Evolutionary conservation across 768 basidiomycete species (phyloP).

Genomic region (Antrodiella citrinella): DNA sequence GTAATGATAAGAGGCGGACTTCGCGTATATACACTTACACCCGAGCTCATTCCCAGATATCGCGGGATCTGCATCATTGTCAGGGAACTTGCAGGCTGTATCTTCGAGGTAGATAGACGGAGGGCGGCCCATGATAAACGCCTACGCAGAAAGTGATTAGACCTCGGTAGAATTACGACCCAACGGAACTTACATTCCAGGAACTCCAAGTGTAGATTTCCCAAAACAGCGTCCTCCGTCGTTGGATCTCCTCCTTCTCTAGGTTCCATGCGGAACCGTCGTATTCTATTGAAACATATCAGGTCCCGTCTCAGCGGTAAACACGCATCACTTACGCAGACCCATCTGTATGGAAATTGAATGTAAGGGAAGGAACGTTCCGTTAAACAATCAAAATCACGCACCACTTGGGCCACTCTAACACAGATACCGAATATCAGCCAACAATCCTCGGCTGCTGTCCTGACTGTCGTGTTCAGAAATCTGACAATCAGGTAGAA

Average conservation of each 20-base stretch:
- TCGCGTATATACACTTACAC: slow-evolving; percentile 28
- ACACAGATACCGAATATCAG: slow-evolving; percentile 36
- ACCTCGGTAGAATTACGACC: not conserved
- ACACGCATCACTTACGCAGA: slow-evolving; percentile 40
- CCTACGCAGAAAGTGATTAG: not conserved
- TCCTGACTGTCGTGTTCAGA: slow-evolving; percentile 34
- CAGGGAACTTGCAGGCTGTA: slow-evolving; percentile 44
- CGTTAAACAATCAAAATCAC: slow-evolving; percentile 13
- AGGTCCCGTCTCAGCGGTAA: no score
- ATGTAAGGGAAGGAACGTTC: no score
- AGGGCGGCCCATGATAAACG: slow-evolving; percentile 40
- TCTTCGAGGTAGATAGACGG: slow-evolving; percentile 38
- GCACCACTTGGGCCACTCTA: slow-evolving; percentile 36
- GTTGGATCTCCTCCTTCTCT: slow-evolving; percentile 34
- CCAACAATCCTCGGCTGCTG: slow-evolving; percentile 40
- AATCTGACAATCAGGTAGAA: slow-evolving; percentile 37
- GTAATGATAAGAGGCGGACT: not conserved
- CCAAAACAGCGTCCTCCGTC: slow-evolving; percentile 43
- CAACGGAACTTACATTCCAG: slow-evolving; percentile 32
- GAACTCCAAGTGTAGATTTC: slow-evolving; percentile 42
- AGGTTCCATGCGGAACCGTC: slow-evolving; percentile 44
- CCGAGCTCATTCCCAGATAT: slow-evolving; percentile 29
- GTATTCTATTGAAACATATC: slow-evolving; percentile 43
- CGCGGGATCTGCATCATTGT: slow-evolving; percentile 29
- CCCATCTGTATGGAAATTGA: slow-evolving; percentile 33